Conservation (phyloP, 2,329 filamentous ascomycete species). For the Exophiala alcalophila region DNA sequence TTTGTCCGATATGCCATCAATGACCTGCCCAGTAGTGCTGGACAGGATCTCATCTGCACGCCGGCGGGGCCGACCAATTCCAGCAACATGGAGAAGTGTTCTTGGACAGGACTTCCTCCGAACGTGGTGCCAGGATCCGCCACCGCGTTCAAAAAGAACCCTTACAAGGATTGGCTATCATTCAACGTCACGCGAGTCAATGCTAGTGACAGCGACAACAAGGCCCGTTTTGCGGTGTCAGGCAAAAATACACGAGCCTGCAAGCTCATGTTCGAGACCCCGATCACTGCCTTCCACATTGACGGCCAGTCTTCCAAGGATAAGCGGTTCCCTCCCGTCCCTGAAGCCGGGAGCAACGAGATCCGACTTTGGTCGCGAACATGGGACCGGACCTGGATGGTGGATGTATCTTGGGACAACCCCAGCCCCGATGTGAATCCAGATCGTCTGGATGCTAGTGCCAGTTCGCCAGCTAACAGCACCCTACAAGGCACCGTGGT, state of each 20-base stretch:
- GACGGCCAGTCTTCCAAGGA: slow-evolving; percentile 59
- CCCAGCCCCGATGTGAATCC: slow-evolving; percentile 11
- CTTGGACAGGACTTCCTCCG: slow-evolving; percentile 67
- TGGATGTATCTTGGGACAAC: slow-evolving; percentile 65
- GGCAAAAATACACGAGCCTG: slow-evolving; percentile 78
- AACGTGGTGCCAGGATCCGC: slow-evolving; percentile 52
- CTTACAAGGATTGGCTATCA: slow-evolving; percentile 60
- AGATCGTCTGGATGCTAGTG: no score
- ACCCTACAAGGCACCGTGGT: slow-evolving; percentile 63
- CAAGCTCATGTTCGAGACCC: slow-evolving; percentile 66
- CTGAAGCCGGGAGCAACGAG: slow-evolving; percentile 61
- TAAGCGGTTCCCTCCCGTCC: slow-evolving; percentile 62
- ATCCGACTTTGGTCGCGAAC: slow-evolving; percentile 79
- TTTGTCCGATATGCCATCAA: slow-evolving; percentile 66
- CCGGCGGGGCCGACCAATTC: slow-evolving; percentile 37
- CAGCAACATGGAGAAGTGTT: slow-evolving; percentile 57
- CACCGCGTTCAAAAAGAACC: slow-evolving; percentile 33
- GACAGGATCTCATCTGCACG: slow-evolving; percentile 57
- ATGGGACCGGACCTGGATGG: slow-evolving; percentile 73
- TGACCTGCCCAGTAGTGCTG: slow-evolving; percentile 67
- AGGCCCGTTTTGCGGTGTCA: slow-evolving; percentile 63
- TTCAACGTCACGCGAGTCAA: slow-evolving; percentile 56
- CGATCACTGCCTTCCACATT: slow-evolving; percentile 64
- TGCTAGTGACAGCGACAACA: slow-evolving; percentile 42
- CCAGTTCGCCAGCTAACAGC: slow-evolving; percentile 37